Percentiles rank a stretch among this genome's conserved stretches.
These are phyloP conservation scores for Neofusicoccum ribis DNA, from an alignment of 2,329 filamentous ascomycete genomes.

Conservation along the genomic window DNA sequence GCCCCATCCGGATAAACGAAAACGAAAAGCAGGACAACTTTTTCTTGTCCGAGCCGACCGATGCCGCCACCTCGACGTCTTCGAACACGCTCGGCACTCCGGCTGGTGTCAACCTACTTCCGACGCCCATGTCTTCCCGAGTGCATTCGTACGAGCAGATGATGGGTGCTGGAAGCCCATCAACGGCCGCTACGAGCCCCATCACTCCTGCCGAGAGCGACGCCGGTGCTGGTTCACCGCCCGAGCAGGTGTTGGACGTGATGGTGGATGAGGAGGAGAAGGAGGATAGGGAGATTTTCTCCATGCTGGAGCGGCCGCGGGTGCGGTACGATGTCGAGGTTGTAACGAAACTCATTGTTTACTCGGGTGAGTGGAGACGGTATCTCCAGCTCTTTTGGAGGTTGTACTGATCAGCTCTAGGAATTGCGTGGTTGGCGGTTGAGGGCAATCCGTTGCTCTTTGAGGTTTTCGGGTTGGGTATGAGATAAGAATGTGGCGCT, in stretches of 20 bases:
- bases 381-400: no score
- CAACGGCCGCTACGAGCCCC: constrained; percentile 34
- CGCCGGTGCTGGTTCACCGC: constrained; percentile 23
- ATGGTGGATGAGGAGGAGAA: constrained; percentile 32
- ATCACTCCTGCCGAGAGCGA: constrained; percentile 23
- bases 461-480: constrained; percentile 57
- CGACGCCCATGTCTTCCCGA: constrained; percentile 48
- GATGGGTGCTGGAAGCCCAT: constrained; percentile 63
- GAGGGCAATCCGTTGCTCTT: constrained; percentile 75
- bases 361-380: constrained; percentile 66
- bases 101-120: constrained; percentile 46
- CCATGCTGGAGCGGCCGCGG: constrained; percentile 77
- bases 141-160: constrained; percentile 68
- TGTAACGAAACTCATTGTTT: constrained; percentile 93
- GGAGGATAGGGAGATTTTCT: constrained; percentile 70
- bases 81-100: constrained; percentile 34
- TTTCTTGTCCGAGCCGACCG: constrained; percentile 21
- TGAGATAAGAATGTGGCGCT: background rate
- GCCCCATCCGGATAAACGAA: constrained; percentile 20
- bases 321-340: constrained; percentile 98
- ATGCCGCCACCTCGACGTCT: constrained; percentile 26
- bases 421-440: constrained; percentile 79
- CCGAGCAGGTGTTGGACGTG: constrained; percentile 20
- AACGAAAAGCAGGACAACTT: constrained; percentile 18
- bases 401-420: constrained; percentile 43